Evolutionary conservation across 768 basidiomycete species (phyloP).

Genomic region (Vishniacozyma victoriae): DNA sequence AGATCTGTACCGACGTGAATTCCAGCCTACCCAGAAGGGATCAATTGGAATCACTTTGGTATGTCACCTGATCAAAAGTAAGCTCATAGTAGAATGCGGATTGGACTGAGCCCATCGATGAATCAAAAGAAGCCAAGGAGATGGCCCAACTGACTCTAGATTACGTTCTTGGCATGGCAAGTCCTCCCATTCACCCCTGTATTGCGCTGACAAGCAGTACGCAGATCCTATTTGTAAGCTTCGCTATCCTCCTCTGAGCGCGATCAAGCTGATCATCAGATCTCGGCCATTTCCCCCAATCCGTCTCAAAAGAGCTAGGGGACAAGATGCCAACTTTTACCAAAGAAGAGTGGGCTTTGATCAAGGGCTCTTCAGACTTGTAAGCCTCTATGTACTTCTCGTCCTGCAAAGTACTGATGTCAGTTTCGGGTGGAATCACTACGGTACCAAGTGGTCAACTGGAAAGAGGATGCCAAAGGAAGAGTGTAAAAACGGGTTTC

Average conservation of each 20-base stretch:
- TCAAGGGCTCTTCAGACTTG: slow-evolving; percentile 28
- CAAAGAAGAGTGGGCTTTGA: slow-evolving; percentile 26
- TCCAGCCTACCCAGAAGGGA: slow-evolving; percentile 24
- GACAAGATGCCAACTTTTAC: slow-evolving; percentile 20
- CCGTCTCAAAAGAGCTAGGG: slow-evolving; percentile 12
- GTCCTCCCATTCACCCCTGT: not conserved
- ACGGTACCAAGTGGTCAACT: slow-evolving; percentile 7
- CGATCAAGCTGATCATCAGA: not conserved
- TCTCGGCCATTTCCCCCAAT: slow-evolving; percentile 14
- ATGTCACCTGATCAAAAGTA: too few relatives aligned
- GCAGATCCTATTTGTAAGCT: slow-evolving; percentile 27
- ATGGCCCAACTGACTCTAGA: slow-evolving; percentile 11
- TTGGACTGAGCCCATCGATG: slow-evolving; percentile 16
- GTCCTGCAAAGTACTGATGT: not conserved
- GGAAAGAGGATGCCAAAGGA: not conserved
- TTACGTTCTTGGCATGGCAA: slow-evolving; percentile 10
- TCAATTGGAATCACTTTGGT: slow-evolving; percentile 31
- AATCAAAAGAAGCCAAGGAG: slow-evolving; percentile 17
- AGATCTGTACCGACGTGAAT: slow-evolving; percentile 39
- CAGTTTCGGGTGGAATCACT: slow-evolving; percentile 5
- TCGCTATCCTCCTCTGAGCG: not conserved
- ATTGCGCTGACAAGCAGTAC: slow-evolving; percentile 5
- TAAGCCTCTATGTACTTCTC: not conserved
- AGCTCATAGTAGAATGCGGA: slow-evolving; percentile 14
- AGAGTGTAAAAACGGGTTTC: not conserved